These are phyloP conservation scores for Didymellaceae sp. DNA, from an alignment of 2,329 filamentous ascomycete genomes.

Conservation along the genomic window DNA sequence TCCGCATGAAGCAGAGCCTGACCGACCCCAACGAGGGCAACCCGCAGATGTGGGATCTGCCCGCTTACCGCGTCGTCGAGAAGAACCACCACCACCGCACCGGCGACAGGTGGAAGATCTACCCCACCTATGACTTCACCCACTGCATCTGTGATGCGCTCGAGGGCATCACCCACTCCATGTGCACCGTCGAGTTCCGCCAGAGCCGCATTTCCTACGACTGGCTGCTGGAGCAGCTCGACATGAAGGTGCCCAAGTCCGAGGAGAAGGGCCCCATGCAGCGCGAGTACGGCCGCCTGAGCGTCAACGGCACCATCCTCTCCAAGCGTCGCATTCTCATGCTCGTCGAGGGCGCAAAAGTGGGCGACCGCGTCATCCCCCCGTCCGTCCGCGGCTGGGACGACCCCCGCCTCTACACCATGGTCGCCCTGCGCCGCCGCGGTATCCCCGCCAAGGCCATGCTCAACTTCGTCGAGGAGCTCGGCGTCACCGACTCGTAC, in stretches of 20 bases:
- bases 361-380: constrained; percentile 48
- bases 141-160: constrained; percentile 93
- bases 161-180: constrained; percentile 87
- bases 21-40: constrained; percentile 71
- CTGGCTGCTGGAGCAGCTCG: constrained; percentile 82
- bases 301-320: constrained; percentile 82
- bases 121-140: constrained; percentile 92
- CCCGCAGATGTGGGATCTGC: constrained; percentile 95
- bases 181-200: constrained; percentile 94
- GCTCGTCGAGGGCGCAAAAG: constrained; percentile 71
- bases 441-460: constrained; percentile 89
- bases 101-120: constrained; percentile 85
- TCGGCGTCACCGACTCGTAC: constrained; percentile 84
- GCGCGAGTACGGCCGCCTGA: constrained; percentile 79
- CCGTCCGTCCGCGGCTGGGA: constrained; percentile 83
- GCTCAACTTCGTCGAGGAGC: constrained; percentile 86
- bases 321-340: constrained; percentile 85
- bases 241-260: constrained; percentile 73
- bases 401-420: constrained; percentile 86
- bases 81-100: constrained; percentile 79
- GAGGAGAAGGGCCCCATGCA: constrained; percentile 76
- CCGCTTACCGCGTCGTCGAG: constrained; percentile 84
- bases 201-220: constrained; percentile 87
- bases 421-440: constrained; percentile 81
- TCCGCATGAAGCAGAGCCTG: constrained; percentile 91